Evolutionary conservation across 352 stramenopile genomes (phyloP), one percentile per base, ranked within the genome.

Genomic region (Phytophthora idaei): DNA sequence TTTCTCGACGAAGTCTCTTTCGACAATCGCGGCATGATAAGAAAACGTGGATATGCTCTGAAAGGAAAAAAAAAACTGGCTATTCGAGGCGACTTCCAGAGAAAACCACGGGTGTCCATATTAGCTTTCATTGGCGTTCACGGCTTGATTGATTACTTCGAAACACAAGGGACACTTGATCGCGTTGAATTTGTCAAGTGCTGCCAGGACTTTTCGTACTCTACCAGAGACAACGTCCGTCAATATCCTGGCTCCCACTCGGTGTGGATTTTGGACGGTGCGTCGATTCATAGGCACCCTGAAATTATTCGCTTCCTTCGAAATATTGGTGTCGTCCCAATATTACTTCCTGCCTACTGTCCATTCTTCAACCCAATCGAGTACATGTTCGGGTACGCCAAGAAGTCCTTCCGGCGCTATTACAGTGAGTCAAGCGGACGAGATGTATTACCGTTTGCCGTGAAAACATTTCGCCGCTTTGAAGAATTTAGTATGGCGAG

Each of bases 301-400:
- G 53, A 78, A 15, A 74, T 74, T 36, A 49, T 74, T 17, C 61
- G 72, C 47, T 76, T 21, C 57, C 46, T 42, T 76, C 9, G 58
- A 37, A 72, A 52, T 28, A 27, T 77, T 36, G 67, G 66, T 0
- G 42, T 77, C 1, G 68, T 68, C 0, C 54, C 62, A 4, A 65
- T 74, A 21, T 78, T 78, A 36, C n/a, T 81, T 0, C 66, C 70
- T 1, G 66, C 59, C 0, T 76, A 69, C 10, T 78, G 65, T 12
- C 67, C 66, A 28, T 72, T 81, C 49, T 71, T 76, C 44, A 76
- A 81, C 27, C 70, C 70, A 0, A 81, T 78, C 7, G 67, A 78
- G 12, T 75, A 49, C 21, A 1, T 82, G 7, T 82, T 75, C 15
- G 67, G 70, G 0, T 73, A 69, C 54, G 15, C 51, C 28, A 59